A percentile compares a stretch with the other conserved stretches of the same genome.
Evolutionary conservation across 1,284 basidiomycete genomes (phyloP).

Genomic region (Pseudomicrostroma phylloplanum): DNA sequence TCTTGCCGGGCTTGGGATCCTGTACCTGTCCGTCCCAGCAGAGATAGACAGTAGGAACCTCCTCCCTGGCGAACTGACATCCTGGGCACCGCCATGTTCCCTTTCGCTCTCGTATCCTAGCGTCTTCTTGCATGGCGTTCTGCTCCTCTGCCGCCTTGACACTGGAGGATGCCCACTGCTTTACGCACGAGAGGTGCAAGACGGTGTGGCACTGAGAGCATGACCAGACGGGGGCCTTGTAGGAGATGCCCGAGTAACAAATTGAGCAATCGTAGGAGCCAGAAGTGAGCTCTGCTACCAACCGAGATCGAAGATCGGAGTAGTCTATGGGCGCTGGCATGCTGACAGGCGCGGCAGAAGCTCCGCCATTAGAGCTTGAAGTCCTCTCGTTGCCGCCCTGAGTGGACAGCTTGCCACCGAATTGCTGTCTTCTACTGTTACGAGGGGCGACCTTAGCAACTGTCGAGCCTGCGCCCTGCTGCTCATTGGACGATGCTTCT

Average conservation of each 20-base stretch:
- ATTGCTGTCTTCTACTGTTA: slow-evolving; percentile 12
- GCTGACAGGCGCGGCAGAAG: not conserved
- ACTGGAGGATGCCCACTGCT: slow-evolving; percentile 46
- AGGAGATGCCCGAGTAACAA: slow-evolving; percentile 44
- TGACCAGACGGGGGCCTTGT: slow-evolving; percentile 40
- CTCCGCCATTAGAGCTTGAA: not conserved
- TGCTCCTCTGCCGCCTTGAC: slow-evolving; percentile 44
- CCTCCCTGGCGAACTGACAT: slow-evolving; percentile 40
- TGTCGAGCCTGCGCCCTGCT: not conserved
- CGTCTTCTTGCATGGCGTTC: slow-evolving; percentile 48
- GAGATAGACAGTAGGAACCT: slow-evolving; percentile 40
- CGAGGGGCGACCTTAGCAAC: slow-evolving; percentile 1
- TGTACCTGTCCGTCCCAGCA: slow-evolving; percentile 44
- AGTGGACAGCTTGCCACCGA: not conserved
- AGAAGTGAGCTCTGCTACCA: slow-evolving; percentile 38
- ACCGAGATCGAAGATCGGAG: slow-evolving; percentile 41
- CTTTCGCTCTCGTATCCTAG: slow-evolving; percentile 30
- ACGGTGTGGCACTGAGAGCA: slow-evolving; percentile 46
- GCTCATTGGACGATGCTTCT: not conserved
- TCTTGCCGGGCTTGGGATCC: slow-evolving; percentile 29
- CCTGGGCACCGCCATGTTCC: slow-evolving; percentile 48
- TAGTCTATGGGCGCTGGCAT: slow-evolving; percentile 20
- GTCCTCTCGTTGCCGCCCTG: slow-evolving; percentile 5
- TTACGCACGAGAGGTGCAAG: slow-evolving; percentile 41
- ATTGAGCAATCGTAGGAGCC: slow-evolving; percentile 47